Conservation (phyloP, 1,284 basidiomycete genomes). For the Xerocomus amazonicus region DNA sequence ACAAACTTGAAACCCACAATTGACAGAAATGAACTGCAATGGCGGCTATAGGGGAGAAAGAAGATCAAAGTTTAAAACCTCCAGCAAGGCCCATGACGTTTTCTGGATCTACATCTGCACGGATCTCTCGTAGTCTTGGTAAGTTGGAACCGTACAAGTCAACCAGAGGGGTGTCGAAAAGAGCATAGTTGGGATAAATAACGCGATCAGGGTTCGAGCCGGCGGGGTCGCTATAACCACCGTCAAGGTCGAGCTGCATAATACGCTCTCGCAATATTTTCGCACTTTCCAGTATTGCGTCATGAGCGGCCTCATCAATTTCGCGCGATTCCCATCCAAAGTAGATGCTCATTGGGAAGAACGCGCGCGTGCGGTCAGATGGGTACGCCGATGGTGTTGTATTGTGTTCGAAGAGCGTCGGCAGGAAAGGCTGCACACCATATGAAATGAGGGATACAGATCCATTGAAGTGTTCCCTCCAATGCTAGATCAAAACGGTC, state of each 20-base stretch:
- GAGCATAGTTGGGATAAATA: conserved; percentile 52
- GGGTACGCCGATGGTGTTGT: background rate
- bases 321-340: conserved; percentile 38
- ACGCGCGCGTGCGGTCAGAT: conserved; percentile 33
- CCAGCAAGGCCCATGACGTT: conserved; percentile 36
- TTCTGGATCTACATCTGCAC: conserved; percentile 40
- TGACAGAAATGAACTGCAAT: too few species aligned
- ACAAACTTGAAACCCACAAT: too few species aligned
- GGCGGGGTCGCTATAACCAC: conserved; percentile 34
- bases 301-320: conserved; percentile 39
- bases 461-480: background rate
- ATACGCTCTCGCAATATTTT: background rate
- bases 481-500: background rate
- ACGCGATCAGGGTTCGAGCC: conserved; percentile 21
- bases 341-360: conserved; percentile 49
- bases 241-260: background rate
- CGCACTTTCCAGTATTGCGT: conserved; percentile 39
- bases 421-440: background rate
- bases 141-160: conserved; percentile 46
- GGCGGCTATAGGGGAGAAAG: too few species aligned
- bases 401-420: background rate
- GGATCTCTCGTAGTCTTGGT: conserved; percentile 36
- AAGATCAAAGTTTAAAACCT: conserved; percentile 33
- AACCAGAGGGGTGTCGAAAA: conserved; percentile 42
- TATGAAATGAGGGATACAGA: background rate